These are phyloP conservation scores for Cryomyces minteri DNA, from an alignment of 495 filamentous ascomycete species.

Conservation along the genomic window DNA sequence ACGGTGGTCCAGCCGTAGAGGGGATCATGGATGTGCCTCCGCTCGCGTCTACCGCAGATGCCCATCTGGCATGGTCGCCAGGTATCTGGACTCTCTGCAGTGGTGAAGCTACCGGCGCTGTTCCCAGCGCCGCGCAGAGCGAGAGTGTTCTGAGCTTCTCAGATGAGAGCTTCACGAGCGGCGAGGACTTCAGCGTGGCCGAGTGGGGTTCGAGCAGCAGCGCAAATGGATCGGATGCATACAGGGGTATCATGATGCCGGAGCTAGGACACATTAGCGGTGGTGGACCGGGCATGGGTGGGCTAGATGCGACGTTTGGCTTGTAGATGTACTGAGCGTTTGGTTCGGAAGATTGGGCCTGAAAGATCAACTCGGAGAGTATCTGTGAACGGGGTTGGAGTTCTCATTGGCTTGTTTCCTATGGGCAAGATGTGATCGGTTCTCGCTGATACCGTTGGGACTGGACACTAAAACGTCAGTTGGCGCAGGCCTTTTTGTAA, in stretches of 20 bases:
- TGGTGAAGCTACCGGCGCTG: constrained; percentile 4
- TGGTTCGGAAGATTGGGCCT: too few relatives aligned
- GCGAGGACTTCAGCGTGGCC: constrained; percentile 5
- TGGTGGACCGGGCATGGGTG: constrained; percentile 23
- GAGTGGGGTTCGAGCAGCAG: constrained; percentile 2
- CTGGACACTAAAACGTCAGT: too few relatives aligned
- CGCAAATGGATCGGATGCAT: constrained; percentile 18
- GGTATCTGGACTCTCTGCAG: constrained; percentile 24
- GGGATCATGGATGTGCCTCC: constrained; percentile 21
- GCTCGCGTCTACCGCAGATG: constrained; percentile 15
- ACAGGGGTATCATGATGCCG: constrained; percentile 33
- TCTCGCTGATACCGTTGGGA: too few relatives aligned
- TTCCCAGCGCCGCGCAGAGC: constrained; percentile 16
- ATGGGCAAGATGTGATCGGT: too few relatives aligned
- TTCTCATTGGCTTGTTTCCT: too few relatives aligned
- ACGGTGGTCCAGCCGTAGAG: constrained; percentile 45
- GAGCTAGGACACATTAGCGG: constrained; percentile 9
- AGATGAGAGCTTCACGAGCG: constrained; percentile 36
- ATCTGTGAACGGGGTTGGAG: too few relatives aligned
- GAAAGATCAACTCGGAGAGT: too few relatives aligned
- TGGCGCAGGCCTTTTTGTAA: too few relatives aligned
- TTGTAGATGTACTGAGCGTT: constrained; percentile 10
- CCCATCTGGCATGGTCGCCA: constrained; percentile 29
- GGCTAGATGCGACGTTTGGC: constrained; percentile 24
- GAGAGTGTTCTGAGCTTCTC: constrained; percentile 57